These are phyloP conservation scores for Phytophthora boehmeriae DNA, from an alignment of 352 stramenopile species.

Conservation along the genomic window DNA sequence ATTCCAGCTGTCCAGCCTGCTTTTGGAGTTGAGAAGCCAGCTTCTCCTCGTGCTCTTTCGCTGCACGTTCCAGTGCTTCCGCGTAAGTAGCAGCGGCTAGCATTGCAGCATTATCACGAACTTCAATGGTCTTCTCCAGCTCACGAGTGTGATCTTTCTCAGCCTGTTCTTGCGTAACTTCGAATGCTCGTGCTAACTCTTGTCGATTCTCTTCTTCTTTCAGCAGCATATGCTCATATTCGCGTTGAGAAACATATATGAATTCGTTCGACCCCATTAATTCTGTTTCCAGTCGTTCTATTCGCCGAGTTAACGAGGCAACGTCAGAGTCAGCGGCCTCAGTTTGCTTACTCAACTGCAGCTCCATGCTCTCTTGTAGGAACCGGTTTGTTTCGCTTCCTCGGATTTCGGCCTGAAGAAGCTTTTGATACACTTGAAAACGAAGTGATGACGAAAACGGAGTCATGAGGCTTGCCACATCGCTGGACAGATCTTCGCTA, in stretches of 20 bases:
- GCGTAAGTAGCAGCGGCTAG: slow-evolving; percentile 22
- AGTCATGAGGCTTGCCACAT: slow-evolving; percentile 4
- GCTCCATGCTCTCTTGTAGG: slow-evolving; percentile 25
- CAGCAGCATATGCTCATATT: slow-evolving; percentile 29
- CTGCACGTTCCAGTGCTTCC: slow-evolving; percentile 23
- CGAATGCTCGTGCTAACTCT: slow-evolving; percentile 19
- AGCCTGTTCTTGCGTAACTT: slow-evolving; percentile 17
- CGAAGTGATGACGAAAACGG: slow-evolving; percentile 30
- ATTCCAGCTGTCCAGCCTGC: slow-evolving; percentile 54
- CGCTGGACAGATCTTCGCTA: slow-evolving; percentile 10
- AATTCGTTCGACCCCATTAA: slow-evolving; percentile 33
- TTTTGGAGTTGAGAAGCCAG: slow-evolving; percentile 40
- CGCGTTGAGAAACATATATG: slow-evolving; percentile 18
- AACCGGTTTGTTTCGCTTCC: slow-evolving; percentile 10
- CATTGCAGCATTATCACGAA: slow-evolving; percentile 12
- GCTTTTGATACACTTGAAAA: slow-evolving; percentile 21
- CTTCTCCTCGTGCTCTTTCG: slow-evolving; percentile 17
- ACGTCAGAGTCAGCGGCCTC: slow-evolving; percentile 5
- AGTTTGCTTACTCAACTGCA: slow-evolving; percentile 19
- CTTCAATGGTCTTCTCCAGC: slow-evolving; percentile 19
- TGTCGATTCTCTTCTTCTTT: slow-evolving; percentile 32
- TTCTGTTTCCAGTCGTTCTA: slow-evolving; percentile 30
- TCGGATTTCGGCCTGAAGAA: slow-evolving; percentile 14
- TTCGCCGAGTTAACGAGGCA: slow-evolving; percentile 15
- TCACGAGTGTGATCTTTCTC: slow-evolving; percentile 12